A percentile compares a stretch with the other conserved stretches of the same genome.
phyloP scores from a whole-genome alignment of 2,329 filamentous ascomycete genomes.

The Fusarium sambucinum region DNA sequence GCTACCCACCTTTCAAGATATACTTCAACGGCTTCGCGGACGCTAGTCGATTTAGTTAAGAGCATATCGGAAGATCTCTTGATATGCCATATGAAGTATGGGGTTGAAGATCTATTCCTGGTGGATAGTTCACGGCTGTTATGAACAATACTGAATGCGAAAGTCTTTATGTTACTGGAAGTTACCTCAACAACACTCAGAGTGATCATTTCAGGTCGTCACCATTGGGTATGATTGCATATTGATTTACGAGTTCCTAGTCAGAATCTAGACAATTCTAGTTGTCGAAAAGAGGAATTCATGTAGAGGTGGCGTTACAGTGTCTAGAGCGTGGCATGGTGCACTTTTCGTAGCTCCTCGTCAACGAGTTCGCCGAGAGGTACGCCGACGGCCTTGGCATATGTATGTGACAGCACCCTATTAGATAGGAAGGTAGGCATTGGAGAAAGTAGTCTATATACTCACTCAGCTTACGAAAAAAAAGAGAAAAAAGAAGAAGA shows the following conservation, averaged over 20 bases:
- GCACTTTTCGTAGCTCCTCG: not conserved
- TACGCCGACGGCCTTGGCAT: conserved; percentile 24
- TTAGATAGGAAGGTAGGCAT: not conserved
- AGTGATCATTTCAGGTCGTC: not conserved
- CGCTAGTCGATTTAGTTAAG: conserved; percentile 1
- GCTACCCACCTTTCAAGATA: not conserved
- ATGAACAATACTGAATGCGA: not conserved
- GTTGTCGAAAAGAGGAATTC: not conserved
- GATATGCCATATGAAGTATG: not conserved
- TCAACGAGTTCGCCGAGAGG: conserved; percentile 28
- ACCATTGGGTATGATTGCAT: not conserved
- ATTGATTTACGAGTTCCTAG: not conserved
- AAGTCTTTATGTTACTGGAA: not conserved
- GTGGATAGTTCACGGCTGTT: not conserved
- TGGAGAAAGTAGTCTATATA: not conserved
- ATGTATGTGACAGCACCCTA: not conserved
- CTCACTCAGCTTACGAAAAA: not conserved
- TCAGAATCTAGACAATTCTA: not conserved
- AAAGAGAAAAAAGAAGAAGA: too few species aligned
- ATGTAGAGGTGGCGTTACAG: conserved; percentile 9
- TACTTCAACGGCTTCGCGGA: conserved; percentile 3
- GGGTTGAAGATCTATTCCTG: not conserved
- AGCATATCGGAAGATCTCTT: not conserved
- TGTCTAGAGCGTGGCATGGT: conserved; percentile 18
- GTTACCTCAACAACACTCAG: not conserved